Conservation (phyloP, 202 grass and related monocot species). For the Brachypodium distachyon region DNA sequence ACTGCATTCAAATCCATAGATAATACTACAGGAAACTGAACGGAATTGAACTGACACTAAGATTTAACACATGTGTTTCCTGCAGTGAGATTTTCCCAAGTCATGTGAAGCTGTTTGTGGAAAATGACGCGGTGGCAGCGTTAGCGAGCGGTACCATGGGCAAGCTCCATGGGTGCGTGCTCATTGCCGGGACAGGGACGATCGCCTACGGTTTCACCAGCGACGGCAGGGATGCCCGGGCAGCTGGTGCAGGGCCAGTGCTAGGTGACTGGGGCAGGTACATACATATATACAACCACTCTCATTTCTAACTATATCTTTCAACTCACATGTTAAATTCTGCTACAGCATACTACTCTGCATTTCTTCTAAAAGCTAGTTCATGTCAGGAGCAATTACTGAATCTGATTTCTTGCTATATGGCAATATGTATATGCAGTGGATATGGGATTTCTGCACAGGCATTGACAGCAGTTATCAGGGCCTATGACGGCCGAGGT, state of each 20-base stretch:
- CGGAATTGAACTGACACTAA: neutral
- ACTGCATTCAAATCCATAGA: neutral
- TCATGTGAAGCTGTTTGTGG: conserved; percentile 55
- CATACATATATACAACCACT: neutral
- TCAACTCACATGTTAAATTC: neutral
- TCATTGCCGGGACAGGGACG: conserved; percentile 63
- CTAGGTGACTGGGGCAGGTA: conserved; percentile 88
- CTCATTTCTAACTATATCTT: neutral
- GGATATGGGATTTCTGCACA: conserved; percentile 80
- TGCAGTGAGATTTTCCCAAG: conserved; percentile 55
- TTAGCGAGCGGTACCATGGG: conserved; percentile 78
- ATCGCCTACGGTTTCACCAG: conserved; percentile 71
- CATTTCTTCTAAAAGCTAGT: no score
- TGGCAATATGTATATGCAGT: conserved; percentile 31
- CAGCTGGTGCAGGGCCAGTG: conserved; percentile 73
- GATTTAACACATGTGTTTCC: neutral
- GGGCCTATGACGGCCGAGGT: conserved; percentile 60
- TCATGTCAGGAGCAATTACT: neutral
- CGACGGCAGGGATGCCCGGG: conserved; percentile 60
- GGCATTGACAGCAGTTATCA: conserved; percentile 66
- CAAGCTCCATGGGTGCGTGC: conserved; percentile 63
- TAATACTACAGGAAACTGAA: neutral
- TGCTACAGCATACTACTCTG: neutral
- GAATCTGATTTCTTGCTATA: neutral
- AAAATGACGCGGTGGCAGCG: conserved; percentile 67